phyloP scores from a whole-genome alignment of 345 rosid species.

The Dimocarpus longan region DNA sequence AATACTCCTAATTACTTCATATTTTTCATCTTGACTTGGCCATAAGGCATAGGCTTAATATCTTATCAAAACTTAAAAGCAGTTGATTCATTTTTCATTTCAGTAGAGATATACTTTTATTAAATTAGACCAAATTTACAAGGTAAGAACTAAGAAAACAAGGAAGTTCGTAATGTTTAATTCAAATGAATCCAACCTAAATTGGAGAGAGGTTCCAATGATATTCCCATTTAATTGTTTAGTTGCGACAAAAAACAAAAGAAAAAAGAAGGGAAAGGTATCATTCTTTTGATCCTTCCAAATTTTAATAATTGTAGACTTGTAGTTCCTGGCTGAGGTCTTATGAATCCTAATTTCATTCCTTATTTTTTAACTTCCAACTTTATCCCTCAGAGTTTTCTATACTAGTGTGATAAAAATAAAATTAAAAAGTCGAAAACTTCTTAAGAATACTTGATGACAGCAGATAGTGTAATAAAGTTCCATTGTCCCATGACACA shows the following conservation, averaged over 20 bases:
- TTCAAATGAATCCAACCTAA: background rate
- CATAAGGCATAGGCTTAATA: background rate
- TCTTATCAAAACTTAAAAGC: background rate
- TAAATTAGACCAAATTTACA: background rate
- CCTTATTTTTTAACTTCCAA: background rate
- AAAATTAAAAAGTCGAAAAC: background rate
- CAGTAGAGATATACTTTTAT: background rate
- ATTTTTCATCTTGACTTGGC: background rate
- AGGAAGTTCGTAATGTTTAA: background rate
- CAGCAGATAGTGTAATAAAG: conserved; percentile 2
- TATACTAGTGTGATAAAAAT: background rate
- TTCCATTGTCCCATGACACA: background rate
- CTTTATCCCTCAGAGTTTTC: background rate
- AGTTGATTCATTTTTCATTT: background rate
- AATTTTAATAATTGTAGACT: background rate
- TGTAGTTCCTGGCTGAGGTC: background rate
- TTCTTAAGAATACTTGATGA: background rate
- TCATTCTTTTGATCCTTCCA: background rate
- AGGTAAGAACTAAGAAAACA: conserved; percentile 14
- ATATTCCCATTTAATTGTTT: background rate
- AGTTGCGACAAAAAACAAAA: background rate
- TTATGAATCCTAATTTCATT: background rate
- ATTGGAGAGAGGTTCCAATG: background rate
- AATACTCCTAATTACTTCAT: background rate
- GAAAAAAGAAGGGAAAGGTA: background rate